Evolutionary conservation across 2,329 filamentous ascomycete genomes (phyloP), one percentile per base, ranked within the genome.

Genomic region (Dothideomycetes sp.): DNA sequence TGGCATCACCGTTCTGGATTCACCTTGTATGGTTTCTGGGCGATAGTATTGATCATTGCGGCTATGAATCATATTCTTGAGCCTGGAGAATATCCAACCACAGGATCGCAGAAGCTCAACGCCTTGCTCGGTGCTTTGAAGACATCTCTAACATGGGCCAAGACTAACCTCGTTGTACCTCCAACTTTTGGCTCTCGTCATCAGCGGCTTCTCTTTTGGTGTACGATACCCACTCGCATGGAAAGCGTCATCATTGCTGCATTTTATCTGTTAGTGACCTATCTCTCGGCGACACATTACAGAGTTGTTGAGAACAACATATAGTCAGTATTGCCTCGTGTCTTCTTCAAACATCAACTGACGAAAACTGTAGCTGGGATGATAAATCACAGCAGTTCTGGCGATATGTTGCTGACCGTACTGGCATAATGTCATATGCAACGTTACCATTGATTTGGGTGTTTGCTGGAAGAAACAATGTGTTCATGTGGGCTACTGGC

Each of bases 381-480:
- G 41, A 52, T 3, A 49, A 53, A 17, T 30, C 40, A 20, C 40
- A 47, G 4, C 70, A 74, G 47, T 41, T 68, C 4, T 55, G 65
- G 45, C 72, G 77, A 1, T 80, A 78, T 41, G 63, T 76, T 0
- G 73, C 75, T 0, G 77, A 82, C 45, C 69, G 80, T 8, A 78
- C 77, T 0, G 78, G 79, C 0, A 71, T 79, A 22, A 66, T 84
- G 17, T 73, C 76, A 0, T 74, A 78, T 48, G 74, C 73, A 4
- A 80, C 80, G 47, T 67, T 83, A 5, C 75, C 77, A 0, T 51
- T 80, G 2, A 60, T 82, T 0, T 82, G 78, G 77, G 56, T 83
- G 0, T 83, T 84, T 48, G 74, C 73, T 0, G 74, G 75, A 53
- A 66, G 80, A 8, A 84, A 84, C 46, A 82, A 84, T 37, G 51